Evolutionary conservation across 2,329 filamentous ascomycete species (phyloP), one percentile per base, ranked within the genome.

Genomic region (Byssochlamys sp.): DNA sequence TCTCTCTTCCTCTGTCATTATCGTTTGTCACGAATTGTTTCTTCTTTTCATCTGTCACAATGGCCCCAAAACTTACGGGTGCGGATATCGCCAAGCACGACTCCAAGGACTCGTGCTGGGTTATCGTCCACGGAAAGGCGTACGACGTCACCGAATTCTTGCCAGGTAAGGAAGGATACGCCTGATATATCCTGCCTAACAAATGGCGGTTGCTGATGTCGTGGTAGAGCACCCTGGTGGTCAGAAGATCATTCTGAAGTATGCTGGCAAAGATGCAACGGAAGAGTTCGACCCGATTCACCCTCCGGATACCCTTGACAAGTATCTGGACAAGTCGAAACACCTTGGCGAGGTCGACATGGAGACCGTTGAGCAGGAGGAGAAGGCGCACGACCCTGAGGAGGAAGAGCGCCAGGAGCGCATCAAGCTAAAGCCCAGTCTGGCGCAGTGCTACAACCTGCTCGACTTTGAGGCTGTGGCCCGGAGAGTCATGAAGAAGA

Each of bases 401-500:
- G 89, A 92, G 79, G 83, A 73, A 31, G 89, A 84, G 58, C 82
- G 92, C 57, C 85, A 88, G 74, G 81, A 91, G 71, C 84, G 89
- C 57, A 83, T 91, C 58, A 78, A 81, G 64, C 77, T 81, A 59
- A 95, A 91, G 84, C 91, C 91, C 0, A 78, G 85, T 52, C 78
- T 96, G 59, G 86, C 89, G 63, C 88, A 95, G 71, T 96, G 91
- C 78, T 96, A 91, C 75, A 96, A 96, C 71, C 76, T 96, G 60
- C 84, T 94, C 77, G 94, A 99, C 76, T 99, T 99, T 72, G 94
- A 99, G 80, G 85, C 90, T 2, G 92, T 97, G 35, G 94, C 94
- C 4, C 85, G 87, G 66, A 80, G 84, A 45, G 84, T 95, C 57
- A 96, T 97, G 92, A 96, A 95, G 82, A 95, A 89, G 78, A 88